Conservation (phyloP, 345 rosid genomes). For the Eucalyptus marginata region DNA sequence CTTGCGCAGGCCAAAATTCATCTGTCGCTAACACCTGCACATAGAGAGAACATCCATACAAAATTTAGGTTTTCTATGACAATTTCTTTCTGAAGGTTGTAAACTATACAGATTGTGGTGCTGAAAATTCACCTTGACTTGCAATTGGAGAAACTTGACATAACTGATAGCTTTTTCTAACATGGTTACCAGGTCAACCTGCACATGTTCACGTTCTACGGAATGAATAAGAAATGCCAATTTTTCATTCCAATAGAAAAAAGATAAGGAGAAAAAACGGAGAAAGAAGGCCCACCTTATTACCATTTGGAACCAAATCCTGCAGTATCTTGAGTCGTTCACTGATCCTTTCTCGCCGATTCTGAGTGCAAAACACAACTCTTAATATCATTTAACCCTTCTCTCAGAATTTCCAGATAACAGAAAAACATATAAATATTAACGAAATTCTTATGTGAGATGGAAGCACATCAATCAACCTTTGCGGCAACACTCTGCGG, state of each 20-base stretch:
- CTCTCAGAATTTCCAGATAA: not conserved
- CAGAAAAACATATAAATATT: not conserved
- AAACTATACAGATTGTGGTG: not conserved
- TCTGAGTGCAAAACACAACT: constrained; percentile 17
- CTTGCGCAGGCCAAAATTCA: constrained; percentile 96
- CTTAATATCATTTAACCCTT: not conserved
- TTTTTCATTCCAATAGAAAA: not conserved
- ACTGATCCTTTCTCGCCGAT: constrained; percentile 85
- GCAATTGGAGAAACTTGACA: constrained; percentile 95
- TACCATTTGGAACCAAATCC: constrained; percentile 86
- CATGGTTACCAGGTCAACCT: constrained; percentile 97
- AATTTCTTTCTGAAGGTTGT: not conserved
- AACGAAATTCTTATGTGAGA: not conserved
- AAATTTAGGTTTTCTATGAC: not conserved
- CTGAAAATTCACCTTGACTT: constrained; percentile 54
- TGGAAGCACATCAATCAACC: constrained; percentile 24
- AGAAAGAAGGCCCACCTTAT: constrained; percentile 34
- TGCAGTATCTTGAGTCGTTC: constrained; percentile 77
- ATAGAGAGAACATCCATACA: not conserved
- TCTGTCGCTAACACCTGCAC: constrained; percentile 81
- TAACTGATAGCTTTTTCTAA: constrained; percentile 83
- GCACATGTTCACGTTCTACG: not conserved
- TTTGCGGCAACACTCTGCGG: constrained; percentile 95
- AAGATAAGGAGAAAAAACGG: not conserved
- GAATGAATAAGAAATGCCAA: not conserved